Percentiles rank a stretch among this genome's conserved stretches.
Conservation (phyloP, 495 filamentous ascomycete genomes). For the Aspergillus asperescens region DNA sequence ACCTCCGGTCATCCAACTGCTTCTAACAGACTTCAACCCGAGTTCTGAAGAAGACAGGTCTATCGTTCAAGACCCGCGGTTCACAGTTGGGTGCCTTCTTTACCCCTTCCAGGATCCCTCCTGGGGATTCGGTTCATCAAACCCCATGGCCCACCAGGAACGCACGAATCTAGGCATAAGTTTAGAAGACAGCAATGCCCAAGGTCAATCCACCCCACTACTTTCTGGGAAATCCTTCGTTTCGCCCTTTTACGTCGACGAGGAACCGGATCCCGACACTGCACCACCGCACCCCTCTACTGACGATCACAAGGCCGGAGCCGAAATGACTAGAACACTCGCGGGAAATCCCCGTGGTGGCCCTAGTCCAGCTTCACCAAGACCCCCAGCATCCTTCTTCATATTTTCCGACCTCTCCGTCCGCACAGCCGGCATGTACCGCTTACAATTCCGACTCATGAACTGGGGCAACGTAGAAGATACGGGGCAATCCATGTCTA, state of each 20-base stretch:
- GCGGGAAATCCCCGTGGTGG: neutral
- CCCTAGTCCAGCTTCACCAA: slow-evolving; percentile 8
- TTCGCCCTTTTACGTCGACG: slow-evolving; percentile 38
- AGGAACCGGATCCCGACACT: slow-evolving; percentile 43
- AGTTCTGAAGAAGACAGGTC: slow-evolving; percentile 45
- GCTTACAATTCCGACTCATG: slow-evolving; percentile 82
- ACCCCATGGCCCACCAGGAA: neutral
- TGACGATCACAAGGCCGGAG: slow-evolving; percentile 4
- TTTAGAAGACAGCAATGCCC: slow-evolving; percentile 1
- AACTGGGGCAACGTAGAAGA: slow-evolving; percentile 49
- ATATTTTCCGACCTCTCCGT: slow-evolving; percentile 93
- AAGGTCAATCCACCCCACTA: slow-evolving; percentile 26
- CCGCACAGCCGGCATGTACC: slow-evolving; percentile 76
- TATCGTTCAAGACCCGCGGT: slow-evolving; percentile 67
- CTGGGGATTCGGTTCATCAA: neutral
- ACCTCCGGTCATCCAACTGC: slow-evolving; percentile 87
- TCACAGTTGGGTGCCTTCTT: slow-evolving; percentile 74
- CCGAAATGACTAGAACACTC: neutral
- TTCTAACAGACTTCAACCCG: slow-evolving; percentile 59
- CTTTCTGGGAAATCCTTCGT: slow-evolving; percentile 41
- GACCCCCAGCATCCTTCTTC: slow-evolving; percentile 70
- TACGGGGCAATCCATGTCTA: slow-evolving; percentile 55
- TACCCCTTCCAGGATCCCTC: slow-evolving; percentile 41
- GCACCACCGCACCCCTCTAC: slow-evolving; percentile 62
- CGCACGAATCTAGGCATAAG: neutral